Conservation (phyloP, 2,329 filamentous ascomycete genomes). For the Nemania sp. region DNA sequence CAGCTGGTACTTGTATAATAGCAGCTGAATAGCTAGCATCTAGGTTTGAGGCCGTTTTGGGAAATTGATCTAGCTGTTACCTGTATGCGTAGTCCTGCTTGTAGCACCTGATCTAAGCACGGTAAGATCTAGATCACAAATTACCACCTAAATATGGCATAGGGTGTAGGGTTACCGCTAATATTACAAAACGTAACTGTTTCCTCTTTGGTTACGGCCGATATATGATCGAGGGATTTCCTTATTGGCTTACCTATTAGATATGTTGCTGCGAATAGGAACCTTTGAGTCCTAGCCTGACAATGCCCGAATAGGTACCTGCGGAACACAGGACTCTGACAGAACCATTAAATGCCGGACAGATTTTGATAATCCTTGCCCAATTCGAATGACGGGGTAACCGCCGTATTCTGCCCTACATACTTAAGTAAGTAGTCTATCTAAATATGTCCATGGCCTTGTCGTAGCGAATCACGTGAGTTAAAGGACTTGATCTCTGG, state of each 20-base stretch:
- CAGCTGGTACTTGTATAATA: conserved; percentile 23
- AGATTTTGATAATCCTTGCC: conserved; percentile 5
- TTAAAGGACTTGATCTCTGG: not conserved
- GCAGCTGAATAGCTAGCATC: conserved; percentile 4
- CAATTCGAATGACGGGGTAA: not conserved
- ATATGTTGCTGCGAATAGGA: conserved; percentile 2
- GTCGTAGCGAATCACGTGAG: conserved; percentile 8
- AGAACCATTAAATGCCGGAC: not conserved
- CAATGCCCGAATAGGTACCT: not conserved
- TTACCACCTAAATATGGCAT: not conserved
- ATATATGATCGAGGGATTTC: not conserved
- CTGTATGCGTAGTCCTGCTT: not conserved
- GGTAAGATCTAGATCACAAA: not conserved
- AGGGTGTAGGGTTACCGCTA: not conserved
- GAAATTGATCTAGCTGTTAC: conserved; percentile 2
- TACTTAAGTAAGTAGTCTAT: too few relatives aligned
- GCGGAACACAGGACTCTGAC: conserved; percentile 26
- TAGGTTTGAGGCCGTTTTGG: not conserved
- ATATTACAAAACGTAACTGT: not conserved
- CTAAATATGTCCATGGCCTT: not conserved
- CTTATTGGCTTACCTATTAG: not conserved
- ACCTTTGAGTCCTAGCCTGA: not conserved
- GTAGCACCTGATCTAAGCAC: not conserved
- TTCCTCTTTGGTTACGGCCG: not conserved
- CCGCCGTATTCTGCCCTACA: too few relatives aligned